Percentiles rank a stretch among this genome's conserved stretches.
Evolutionary conservation across 2,329 filamentous ascomycete genomes (phyloP).

Genomic region (Penicillium sp.): DNA sequence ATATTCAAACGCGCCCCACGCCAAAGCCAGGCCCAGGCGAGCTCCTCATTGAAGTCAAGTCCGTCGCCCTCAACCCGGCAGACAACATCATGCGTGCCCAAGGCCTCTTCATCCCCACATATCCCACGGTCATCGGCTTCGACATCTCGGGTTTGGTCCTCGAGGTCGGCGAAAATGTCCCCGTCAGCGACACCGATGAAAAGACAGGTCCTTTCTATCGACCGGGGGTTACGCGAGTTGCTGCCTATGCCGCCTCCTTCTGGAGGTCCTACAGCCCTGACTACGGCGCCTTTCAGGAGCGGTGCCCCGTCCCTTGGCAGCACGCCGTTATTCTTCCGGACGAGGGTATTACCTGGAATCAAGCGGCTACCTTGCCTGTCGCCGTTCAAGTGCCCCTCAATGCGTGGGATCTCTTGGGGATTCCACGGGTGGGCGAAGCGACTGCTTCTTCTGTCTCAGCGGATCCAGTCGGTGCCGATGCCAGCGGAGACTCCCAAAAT

Average conservation of each 20-base stretch:
- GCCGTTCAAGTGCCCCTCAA: constrained; percentile 40
- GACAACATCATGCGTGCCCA: constrained; percentile 47
- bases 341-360: constrained; percentile 40
- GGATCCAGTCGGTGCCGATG: neutral
- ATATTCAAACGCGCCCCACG: constrained; percentile 43
- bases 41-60: constrained; percentile 52
- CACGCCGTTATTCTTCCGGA: constrained; percentile 42
- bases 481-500: neutral
- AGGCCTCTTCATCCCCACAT: constrained; percentile 46
- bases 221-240: constrained; percentile 41
- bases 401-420: constrained; percentile 45
- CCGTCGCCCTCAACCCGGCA: constrained; percentile 54
- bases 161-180: constrained; percentile 45
- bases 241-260: constrained; percentile 42
- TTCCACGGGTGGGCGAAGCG: constrained; percentile 28
- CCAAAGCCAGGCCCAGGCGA: constrained; percentile 51
- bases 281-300: constrained; percentile 53
- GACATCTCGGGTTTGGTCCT: constrained; percentile 51
- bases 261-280: constrained; percentile 50
- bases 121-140: constrained; percentile 44
- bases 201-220: constrained; percentile 20
- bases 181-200: constrained; percentile 14
- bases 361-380: constrained; percentile 46
- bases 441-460: constrained; percentile 5
- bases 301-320: constrained; percentile 47